Percentiles rank a stretch among this genome's conserved stretches.
Conservation (phyloP, 495 filamentous ascomycete genomes). For the Hamigera avellanea region DNA sequence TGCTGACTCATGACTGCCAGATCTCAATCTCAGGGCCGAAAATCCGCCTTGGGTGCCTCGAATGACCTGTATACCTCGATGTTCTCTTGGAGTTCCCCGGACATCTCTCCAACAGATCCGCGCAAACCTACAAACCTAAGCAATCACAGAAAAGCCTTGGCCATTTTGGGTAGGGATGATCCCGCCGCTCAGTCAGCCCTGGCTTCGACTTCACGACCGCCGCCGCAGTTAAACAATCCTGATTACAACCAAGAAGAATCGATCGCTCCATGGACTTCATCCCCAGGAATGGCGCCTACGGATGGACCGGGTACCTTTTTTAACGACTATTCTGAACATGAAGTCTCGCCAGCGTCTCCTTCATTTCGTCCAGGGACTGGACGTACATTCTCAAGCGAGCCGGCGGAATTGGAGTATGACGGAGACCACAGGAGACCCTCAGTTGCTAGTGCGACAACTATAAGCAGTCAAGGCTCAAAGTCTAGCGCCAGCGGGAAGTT, state of each 20-base stretch:
- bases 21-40: slow-evolving; percentile 11
- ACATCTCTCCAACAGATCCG: slow-evolving; percentile 32
- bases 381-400: slow-evolving; percentile 52
- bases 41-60: slow-evolving; percentile 5
- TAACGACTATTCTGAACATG: slow-evolving; percentile 30
- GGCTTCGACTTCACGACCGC: slow-evolving; percentile 16
- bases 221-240: slow-evolving; percentile 13
- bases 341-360: slow-evolving; percentile 50
- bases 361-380: slow-evolving; percentile 52
- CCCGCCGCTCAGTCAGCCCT: slow-evolving; percentile 13
- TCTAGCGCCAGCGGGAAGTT: slow-evolving; percentile 58
- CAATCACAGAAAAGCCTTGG: slow-evolving; percentile 28
- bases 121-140: slow-evolving; percentile 28
- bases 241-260: slow-evolving; percentile 23
- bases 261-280: slow-evolving; percentile 24
- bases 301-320: slow-evolving; percentile 30
- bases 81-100: slow-evolving; percentile 34
- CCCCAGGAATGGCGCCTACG: slow-evolving; percentile 17
- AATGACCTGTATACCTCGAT: slow-evolving; percentile 27
- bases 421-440: slow-evolving; percentile 77
- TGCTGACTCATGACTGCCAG: slow-evolving; percentile 8
- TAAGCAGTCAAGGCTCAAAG: slow-evolving; percentile 84
- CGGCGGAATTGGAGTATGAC: slow-evolving; percentile 51
- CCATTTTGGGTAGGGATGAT: slow-evolving; percentile 21
- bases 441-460: slow-evolving; percentile 74